A percentile compares a stretch with the other conserved stretches of the same genome.
Evolutionary conservation across 148 eudicot species (phyloP).

Genomic region (Rhododendron kiyosumense): DNA sequence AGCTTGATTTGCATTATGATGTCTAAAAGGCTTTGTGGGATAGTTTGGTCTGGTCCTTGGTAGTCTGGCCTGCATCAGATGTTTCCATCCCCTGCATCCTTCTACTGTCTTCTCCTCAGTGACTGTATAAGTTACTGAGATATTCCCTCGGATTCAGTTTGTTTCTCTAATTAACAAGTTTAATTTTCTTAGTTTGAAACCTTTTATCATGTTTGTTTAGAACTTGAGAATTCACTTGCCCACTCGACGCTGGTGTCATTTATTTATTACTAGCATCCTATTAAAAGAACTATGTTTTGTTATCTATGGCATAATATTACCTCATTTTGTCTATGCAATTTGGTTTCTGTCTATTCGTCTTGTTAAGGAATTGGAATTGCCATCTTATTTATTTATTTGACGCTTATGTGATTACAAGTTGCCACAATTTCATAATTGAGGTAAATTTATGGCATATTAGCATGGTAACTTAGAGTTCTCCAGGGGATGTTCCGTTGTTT

Average conservation of each 20-base stretch:
- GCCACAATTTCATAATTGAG: neutral
- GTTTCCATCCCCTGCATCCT: neutral
- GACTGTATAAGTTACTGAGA: neutral
- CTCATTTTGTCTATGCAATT: neutral
- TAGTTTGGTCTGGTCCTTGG: neutral
- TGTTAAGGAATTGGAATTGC: conserved; percentile 13
- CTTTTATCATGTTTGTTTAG: neutral
- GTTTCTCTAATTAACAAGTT: neutral
- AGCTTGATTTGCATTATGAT: neutral
- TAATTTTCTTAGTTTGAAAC: neutral
- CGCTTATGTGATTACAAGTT: neutral
- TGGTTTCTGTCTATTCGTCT: neutral
- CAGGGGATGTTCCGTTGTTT: neutral
- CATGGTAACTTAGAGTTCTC: neutral
- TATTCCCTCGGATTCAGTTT: neutral
- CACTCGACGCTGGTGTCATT: neutral
- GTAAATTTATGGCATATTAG: neutral
- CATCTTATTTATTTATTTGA: conserved; percentile 4
- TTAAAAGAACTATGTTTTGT: neutral
- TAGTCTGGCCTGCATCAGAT: neutral
- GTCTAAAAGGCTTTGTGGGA: neutral
- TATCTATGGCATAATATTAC: neutral
- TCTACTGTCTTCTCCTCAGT: neutral
- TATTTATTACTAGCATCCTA: neutral
- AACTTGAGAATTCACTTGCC: neutral